Evolutionary conservation across 352 stramenopile genomes (phyloP), one percentile per base, ranked within the genome.

Genomic region (Pythium coloratum): DNA sequence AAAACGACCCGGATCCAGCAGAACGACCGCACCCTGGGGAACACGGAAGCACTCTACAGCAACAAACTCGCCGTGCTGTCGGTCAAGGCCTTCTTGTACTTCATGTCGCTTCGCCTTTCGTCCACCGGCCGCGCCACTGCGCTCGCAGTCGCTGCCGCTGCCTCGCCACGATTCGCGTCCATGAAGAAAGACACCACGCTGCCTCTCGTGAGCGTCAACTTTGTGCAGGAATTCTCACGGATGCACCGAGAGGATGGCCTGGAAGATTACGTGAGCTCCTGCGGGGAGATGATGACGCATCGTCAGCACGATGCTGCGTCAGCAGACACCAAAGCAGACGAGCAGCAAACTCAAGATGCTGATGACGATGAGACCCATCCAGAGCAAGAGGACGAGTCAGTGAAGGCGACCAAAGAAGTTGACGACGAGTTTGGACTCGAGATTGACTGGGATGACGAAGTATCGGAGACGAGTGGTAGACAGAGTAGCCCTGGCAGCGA

Each of bases 11-110:
- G 36, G 2, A 0, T 56, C 26, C 5, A 32, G 6, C 3, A 7
- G 8, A 49, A 59, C 53, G 58, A 61, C 2, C 40, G 13, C 18
- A 16, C 32, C 12, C 13, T 2, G 2, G 14, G 8, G 9, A 55
- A 14, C 20, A 49, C 20, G 18, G 6, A 36, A 56, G 42, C 24
- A 14, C 30, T 36, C 3, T 40, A 74, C 62, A 80, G 55, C n/a
- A 65, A 32, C 1, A 76, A 80, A 47, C 55, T 89, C 18, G 77
- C 69, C 0, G 59, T 77, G 1, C 59, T 76, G 34, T 75, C 64
- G 5, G 24, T 90, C 12, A 89, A 92, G 67, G 70, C 83, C 0
- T 73, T 89, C 28, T 54, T 89, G 3, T 80, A 92, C 47, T 80
- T 85, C 70, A 83, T 62, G 36, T 89, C 24, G 70, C 69, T 58